A percentile compares a stretch with the other conserved stretches of the same genome.
Evolutionary conservation across 352 stramenopile species (phyloP).

Genomic region (Pythium apleroticum): DNA sequence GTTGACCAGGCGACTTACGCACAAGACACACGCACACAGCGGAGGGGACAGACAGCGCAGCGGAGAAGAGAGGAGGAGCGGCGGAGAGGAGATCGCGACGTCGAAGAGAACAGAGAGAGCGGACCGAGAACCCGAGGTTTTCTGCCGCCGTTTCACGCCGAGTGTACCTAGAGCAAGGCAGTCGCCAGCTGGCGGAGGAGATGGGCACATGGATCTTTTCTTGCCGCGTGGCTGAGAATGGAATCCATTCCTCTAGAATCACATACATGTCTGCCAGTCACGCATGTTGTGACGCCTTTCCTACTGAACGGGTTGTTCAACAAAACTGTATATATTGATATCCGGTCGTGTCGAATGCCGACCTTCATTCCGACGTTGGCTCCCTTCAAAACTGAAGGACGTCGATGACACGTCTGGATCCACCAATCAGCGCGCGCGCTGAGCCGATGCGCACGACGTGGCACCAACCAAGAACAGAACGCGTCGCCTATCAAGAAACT

Average conservation of each 20-base stretch:
- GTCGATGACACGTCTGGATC: conserved; percentile 27
- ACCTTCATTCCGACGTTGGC: conserved; percentile 3
- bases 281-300: not conserved
- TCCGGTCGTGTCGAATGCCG: not conserved
- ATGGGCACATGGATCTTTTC: not conserved
- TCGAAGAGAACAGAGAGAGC: not conserved
- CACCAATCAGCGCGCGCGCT: conserved; percentile 26
- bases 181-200: not conserved
- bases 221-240: conserved; percentile 15
- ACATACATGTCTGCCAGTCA: not conserved
- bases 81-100: conserved; percentile 1
- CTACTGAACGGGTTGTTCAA: not conserved
- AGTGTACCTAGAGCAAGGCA: not conserved
- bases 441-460: conserved; percentile 27
- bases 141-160: not conserved
- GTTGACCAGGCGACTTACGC: not conserved
- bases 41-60: not conserved
- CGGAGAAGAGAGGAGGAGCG: not conserved
- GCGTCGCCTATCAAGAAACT: not conserved
- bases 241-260: conserved; percentile 14
- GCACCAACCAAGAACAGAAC: conserved; percentile 20
- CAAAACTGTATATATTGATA: conserved; percentile 1
- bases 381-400: not conserved
- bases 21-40: not conserved
- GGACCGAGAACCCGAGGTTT: not conserved